phyloP scores from a whole-genome alignment of 1,139 yeast genomes.

The Blastobotrys indianensis region DNA sequence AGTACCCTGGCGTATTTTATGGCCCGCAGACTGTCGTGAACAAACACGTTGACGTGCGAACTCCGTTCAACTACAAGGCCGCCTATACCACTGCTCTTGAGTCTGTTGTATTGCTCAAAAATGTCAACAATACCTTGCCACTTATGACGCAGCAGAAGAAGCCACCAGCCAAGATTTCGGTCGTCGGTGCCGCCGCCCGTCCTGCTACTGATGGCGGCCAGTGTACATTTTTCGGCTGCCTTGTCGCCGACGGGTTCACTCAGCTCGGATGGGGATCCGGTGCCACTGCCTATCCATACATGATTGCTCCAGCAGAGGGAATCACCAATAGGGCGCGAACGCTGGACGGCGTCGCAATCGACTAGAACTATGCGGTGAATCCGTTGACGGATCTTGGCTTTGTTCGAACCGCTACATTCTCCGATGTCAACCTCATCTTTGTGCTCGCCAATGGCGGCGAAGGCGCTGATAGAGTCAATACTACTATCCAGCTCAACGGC shows the following conservation, averaged over 20 bases:
- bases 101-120: slow-evolving; percentile 51
- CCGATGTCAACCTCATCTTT: slow-evolving; percentile 49
- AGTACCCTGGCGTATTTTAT: slow-evolving; percentile 42
- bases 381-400: slow-evolving; percentile 34
- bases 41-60: slow-evolving; percentile 51
- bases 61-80: slow-evolving; percentile 43
- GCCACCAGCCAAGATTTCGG: slow-evolving; percentile 38
- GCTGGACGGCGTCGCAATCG: slow-evolving; percentile 19
- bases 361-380: slow-evolving; percentile 30
- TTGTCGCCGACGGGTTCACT: slow-evolving; percentile 26
- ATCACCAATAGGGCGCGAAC: slow-evolving; percentile 21
- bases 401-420: slow-evolving; percentile 44
- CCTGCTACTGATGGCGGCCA: slow-evolving; percentile 42
- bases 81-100: slow-evolving; percentile 54
- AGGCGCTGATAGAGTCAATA: slow-evolving; percentile 56
- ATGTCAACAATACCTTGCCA: slow-evolving; percentile 47
- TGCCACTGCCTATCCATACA: slow-evolving; percentile 48
- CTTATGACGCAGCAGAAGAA: slow-evolving; percentile 29
- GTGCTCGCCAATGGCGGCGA: slow-evolving; percentile 44
- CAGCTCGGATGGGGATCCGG: slow-evolving; percentile 43
- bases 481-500: slow-evolving; percentile 55
- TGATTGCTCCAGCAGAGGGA: slow-evolving; percentile 45
- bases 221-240: slow-evolving; percentile 36
- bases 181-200: slow-evolving; percentile 5
- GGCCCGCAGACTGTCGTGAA: slow-evolving; percentile 52